Conservation (phyloP, 495 filamentous ascomycete species). For the Aspergillus cavernicola region DNA sequence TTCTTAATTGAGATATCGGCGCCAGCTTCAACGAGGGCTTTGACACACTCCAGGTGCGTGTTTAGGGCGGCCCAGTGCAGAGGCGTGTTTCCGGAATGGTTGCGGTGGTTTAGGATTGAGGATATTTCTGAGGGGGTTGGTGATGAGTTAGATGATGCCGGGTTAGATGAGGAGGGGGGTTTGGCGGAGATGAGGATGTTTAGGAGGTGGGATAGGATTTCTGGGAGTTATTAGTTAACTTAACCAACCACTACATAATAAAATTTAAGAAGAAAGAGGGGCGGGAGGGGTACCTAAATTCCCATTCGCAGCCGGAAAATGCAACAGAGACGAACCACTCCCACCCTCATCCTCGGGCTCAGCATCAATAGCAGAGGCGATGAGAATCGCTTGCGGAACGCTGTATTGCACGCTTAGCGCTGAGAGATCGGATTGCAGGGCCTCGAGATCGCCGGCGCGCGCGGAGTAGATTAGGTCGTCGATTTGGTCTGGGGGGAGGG, state of each 20-base stretch:
- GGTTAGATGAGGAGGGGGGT: background rate
- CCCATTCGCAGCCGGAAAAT: slow-evolving; percentile 90
- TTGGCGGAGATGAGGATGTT: slow-evolving; percentile 32
- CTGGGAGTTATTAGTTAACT: no score
- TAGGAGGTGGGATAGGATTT: slow-evolving; percentile 49
- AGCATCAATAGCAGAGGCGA: slow-evolving; percentile 64
- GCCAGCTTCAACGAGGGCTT: slow-evolving; percentile 66
- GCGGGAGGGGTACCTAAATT: slow-evolving; percentile 58
- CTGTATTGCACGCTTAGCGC: slow-evolving; percentile 53
- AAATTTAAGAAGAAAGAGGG: slow-evolving; percentile 4
- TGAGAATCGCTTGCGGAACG: slow-evolving; percentile 49
- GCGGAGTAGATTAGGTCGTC: slow-evolving; percentile 86
- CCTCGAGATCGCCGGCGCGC: slow-evolving; percentile 67
- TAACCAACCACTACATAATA: no score
- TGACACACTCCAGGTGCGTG: slow-evolving; percentile 76
- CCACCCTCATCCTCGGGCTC: slow-evolving; percentile 61
- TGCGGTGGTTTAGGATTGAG: slow-evolving; percentile 50
- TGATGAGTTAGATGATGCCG: no score
- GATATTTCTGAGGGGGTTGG: no score
- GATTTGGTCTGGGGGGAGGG: slow-evolving; percentile 60
- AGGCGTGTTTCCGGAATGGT: slow-evolving; percentile 79
- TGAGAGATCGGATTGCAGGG: slow-evolving; percentile 59
- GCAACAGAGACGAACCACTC: slow-evolving; percentile 54
- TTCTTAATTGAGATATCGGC: slow-evolving; percentile 74
- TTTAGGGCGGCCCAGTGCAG: slow-evolving; percentile 91